phyloP scores from a whole-genome alignment of 163 green algal species.

The Chlamydomonas reinhardtii region DNA sequence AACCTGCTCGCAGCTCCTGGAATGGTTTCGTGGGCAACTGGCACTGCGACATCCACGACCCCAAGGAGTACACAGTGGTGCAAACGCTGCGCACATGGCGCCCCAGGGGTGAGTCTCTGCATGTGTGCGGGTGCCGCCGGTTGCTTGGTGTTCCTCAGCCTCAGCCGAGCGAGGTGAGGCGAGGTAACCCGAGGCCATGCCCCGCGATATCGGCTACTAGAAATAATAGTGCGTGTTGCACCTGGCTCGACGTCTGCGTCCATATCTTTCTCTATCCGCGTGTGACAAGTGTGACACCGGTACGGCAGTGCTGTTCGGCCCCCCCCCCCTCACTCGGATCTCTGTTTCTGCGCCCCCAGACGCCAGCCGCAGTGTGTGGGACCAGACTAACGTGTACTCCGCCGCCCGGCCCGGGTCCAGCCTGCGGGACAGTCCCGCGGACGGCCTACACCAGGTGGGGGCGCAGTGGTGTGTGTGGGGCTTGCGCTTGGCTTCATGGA shows the following conservation, averaged over 20 bases:
- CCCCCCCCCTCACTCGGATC: no score
- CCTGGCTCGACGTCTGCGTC: no score
- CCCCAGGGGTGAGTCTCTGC: neutral
- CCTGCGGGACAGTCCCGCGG: neutral
- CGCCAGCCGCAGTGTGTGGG: neutral
- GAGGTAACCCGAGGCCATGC: no score
- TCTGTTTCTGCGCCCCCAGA: neutral
- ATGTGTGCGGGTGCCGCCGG: no score
- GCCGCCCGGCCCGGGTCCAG: neutral
- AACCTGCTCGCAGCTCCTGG: neutral
- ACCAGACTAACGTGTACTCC: conserved; percentile 9
- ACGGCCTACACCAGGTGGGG: conserved; percentile 2
- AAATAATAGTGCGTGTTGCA: no score
- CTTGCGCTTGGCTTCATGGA: no score
- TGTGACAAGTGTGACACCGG: no score
- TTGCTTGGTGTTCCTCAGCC: no score
- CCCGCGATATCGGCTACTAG: no score
- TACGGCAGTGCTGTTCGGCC: no score
- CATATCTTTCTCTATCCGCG: no score
- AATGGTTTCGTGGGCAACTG: neutral
- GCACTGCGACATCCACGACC: neutral
- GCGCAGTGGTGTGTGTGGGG: neutral
- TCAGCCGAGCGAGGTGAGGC: no score
- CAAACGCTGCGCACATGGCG: neutral
- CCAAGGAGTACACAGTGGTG: neutral